These are phyloP conservation scores for Eimeria mitis DNA, from an alignment of 169 alveolate species.

Conservation along the genomic window DNA sequence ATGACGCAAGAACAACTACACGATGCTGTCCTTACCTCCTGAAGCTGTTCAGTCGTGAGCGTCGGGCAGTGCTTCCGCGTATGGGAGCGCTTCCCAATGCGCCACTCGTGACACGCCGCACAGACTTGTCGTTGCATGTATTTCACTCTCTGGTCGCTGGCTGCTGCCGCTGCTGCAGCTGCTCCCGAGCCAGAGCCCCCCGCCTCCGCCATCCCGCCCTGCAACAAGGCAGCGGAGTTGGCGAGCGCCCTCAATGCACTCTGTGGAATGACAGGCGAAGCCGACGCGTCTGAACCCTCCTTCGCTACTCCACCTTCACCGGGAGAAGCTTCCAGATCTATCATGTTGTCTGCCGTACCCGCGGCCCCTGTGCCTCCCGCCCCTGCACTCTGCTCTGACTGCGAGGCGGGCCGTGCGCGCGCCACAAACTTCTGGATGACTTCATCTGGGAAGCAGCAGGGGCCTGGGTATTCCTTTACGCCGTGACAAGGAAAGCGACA, in stretches of 20 bases:
- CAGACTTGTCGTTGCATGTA: slow-evolving; percentile 81
- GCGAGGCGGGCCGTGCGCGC: slow-evolving; percentile 58
- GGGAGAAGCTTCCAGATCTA: slow-evolving; percentile 39
- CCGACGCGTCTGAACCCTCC: slow-evolving; percentile 49
- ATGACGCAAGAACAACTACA: background rate
- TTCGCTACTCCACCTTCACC: slow-evolving; percentile 34
- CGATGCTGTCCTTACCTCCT: slow-evolving; percentile 19
- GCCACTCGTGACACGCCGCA: slow-evolving; percentile 79
- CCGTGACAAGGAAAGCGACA: slow-evolving; percentile 82
- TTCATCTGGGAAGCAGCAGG: slow-evolving; percentile 81
- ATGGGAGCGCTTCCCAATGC: slow-evolving; percentile 73
- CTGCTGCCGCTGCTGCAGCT: slow-evolving; percentile 55
- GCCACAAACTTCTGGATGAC: slow-evolving; percentile 67
- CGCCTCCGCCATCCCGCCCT: slow-evolving; percentile 12
- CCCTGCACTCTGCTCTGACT: slow-evolving; percentile 9
- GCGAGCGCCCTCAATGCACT: slow-evolving; percentile 63
- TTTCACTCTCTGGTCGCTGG: slow-evolving; percentile 45
- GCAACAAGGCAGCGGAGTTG: slow-evolving; percentile 63
- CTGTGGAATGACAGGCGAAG: slow-evolving; percentile 53
- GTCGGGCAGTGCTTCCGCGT: slow-evolving; percentile 77
- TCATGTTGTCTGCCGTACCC: slow-evolving; percentile 1
- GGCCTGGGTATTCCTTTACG: slow-evolving; percentile 77
- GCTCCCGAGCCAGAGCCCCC: slow-evolving; percentile 8
- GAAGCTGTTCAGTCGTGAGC: slow-evolving; percentile 59
- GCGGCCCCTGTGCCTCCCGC: background rate